Evolutionary conservation across 2,329 filamentous ascomycete genomes (phyloP).

Genomic region (Nemania sp.): DNA sequence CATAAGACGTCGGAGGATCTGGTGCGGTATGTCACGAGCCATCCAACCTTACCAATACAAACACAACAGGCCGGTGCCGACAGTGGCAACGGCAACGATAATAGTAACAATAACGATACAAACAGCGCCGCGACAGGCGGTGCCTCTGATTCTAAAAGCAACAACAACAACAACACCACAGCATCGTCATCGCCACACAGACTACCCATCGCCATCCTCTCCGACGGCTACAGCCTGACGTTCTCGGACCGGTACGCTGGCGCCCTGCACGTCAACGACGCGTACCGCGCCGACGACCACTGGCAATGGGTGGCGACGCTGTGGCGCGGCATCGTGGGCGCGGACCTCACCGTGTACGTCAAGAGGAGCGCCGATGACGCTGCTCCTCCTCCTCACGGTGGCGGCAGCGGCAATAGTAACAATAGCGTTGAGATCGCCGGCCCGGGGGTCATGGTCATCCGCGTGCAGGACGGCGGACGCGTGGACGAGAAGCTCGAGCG

Average conservation of each 20-base stretch:
- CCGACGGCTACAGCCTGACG: conserved; percentile 82
- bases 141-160: conserved; percentile 14
- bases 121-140: neutral
- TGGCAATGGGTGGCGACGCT: conserved; percentile 98
- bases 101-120: neutral
- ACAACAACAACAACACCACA: neutral
- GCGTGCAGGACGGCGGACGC: conserved; percentile 53
- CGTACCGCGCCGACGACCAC: conserved; percentile 86
- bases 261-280: conserved; percentile 78
- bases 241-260: conserved; percentile 81
- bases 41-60: conserved; percentile 30
- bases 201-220: conserved; percentile 79
- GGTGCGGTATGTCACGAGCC: conserved; percentile 60
- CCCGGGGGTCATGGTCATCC: conserved; percentile 66
- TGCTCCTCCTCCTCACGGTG: no score
- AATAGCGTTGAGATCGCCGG: conserved; percentile 66
- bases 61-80: neutral
- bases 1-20: conserved; percentile 81
- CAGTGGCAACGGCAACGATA: neutral
- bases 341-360: conserved; percentile 82
- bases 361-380: conserved; percentile 49
- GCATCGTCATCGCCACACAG: conserved; percentile 32
- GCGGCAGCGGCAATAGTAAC: neutral
- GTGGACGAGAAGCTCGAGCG: conserved; percentile 78
- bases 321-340: conserved; percentile 86